Conservation (phyloP, 306 rosid species). For the Pterocarpus macrocarpus region DNA sequence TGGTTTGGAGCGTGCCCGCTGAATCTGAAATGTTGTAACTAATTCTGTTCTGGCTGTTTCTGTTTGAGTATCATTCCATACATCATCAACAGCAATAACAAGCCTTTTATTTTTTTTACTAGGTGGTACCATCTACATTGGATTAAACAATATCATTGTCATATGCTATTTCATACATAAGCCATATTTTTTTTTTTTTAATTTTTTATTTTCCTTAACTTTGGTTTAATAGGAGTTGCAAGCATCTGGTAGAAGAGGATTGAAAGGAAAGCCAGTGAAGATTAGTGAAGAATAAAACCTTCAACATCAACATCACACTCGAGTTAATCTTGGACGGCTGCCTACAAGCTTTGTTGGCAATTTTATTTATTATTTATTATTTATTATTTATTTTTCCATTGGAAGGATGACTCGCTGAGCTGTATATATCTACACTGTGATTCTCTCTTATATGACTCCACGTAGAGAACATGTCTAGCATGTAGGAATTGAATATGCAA, state of each 20-base stretch:
- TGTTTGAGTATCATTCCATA: not conserved
- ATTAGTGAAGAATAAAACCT: too few species aligned
- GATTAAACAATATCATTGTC: not conserved
- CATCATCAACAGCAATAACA: slow-evolving; percentile 4
- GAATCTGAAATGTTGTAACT: not conserved
- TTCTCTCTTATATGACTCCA: slow-evolving; percentile 23
- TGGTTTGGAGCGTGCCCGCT: too few species aligned
- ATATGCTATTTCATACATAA: not conserved
- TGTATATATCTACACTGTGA: not conserved
- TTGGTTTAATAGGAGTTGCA: not conserved
- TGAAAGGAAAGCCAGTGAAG: too few species aligned
- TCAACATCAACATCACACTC: too few species aligned
- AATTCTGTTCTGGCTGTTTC: not conserved
- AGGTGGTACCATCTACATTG: not conserved
- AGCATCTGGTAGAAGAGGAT: not conserved
- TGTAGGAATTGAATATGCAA: not conserved
- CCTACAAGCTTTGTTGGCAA: not conserved
- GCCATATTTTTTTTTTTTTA: not conserved
- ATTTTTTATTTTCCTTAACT: not conserved
- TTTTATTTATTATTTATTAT: not conserved
- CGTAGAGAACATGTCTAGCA: slow-evolving; percentile 45
- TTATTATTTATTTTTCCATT: not conserved
- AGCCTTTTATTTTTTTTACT: not conserved
- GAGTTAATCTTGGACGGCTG: too few species aligned
- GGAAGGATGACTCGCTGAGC: not conserved